phyloP scores from a whole-genome alignment of 495 filamentous ascomycete genomes.

The Penicillium ochrochloron region DNA sequence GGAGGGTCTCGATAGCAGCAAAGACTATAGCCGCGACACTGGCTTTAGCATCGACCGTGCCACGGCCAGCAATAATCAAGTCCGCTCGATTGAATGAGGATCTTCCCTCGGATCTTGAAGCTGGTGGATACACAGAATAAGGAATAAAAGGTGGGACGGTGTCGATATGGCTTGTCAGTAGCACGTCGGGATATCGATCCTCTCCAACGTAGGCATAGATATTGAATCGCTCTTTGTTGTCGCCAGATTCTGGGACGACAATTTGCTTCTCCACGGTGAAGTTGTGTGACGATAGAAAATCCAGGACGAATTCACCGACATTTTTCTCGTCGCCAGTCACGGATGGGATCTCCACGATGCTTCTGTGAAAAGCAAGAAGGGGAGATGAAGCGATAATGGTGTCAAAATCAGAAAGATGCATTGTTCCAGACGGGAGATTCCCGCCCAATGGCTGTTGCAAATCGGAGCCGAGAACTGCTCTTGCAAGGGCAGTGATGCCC shows the following conservation, averaged over 20 bases:
- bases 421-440: background rate
- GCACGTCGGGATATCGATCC: constrained; percentile 35
- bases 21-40: background rate
- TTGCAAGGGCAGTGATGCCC: background rate
- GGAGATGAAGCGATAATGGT: constrained; percentile 4
- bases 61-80: constrained; percentile 65
- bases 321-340: background rate
- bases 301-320: background rate
- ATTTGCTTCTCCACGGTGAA: background rate
- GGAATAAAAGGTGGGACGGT: constrained; percentile 61
- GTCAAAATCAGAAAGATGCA: background rate
- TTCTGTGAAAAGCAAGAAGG: background rate
- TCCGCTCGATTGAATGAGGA: constrained; percentile 11
- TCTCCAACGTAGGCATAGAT: constrained; percentile 8
- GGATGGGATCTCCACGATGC: constrained; percentile 4
- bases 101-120: background rate
- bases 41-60: constrained; percentile 40
- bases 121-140: constrained; percentile 24
- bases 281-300: constrained; percentile 5
- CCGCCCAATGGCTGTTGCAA: background rate
- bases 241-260: background rate
- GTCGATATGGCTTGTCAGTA: constrained; percentile 69
- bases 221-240: background rate
- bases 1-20: constrained; percentile 1
- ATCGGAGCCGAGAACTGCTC: background rate